Base-by-base conservation (phyloP, 163 green algal species). In the Coccomyxa subellipsoidea region DNA sequence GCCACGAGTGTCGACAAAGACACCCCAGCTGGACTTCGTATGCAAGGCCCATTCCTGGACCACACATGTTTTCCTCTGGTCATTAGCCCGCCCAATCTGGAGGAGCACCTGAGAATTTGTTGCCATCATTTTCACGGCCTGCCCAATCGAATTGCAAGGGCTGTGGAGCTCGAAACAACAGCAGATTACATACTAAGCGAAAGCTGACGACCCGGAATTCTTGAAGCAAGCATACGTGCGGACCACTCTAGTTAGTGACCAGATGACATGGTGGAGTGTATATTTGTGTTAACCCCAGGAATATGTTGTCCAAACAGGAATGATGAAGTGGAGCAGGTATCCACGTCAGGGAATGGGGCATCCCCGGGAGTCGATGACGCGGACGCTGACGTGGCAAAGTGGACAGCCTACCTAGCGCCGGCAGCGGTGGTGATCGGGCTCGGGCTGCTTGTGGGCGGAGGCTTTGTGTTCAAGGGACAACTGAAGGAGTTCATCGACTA, bases 401-500 rank as follows among this genome's bases (percentile, higher is more conserved):
- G 21, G 31, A 34, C 70, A 40, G 32, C 70, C 21, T 47, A 77
- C 23, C 18, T 39, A 25, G 78, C 78, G 18, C 54, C 78, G 0
- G 25, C 37, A 38, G 79, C 31, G 8, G 29, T 83, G 8, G 37
- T 78, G 69, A 23, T 71, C 7, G 91, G 91, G n/a, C 80, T 96
- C 6, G 82, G 40, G 9, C 15, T 91, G 36, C 70, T 96, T 12
- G 40, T 92, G 7, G 93, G 79, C 8, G 81, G 83, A 0, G 90
- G 90, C 8, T 85, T 88, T 21, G 12, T 92, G 0, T 91, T 94
- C 78, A 92, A 91, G 69, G 82, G 86, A n/a, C 73, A 90, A 69
- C 83, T 92, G 10, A 69, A 85, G 38, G 78, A 79, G 34, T 94
- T 94, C 59, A 59, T 96, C 29, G 81, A 92, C n/a, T 90, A 91